Percentiles rank a stretch among this genome's conserved stretches.
These are phyloP conservation scores for Sugiyamaella grinbergsii DNA, from an alignment of 1,139 yeast species.

Conservation along the genomic window DNA sequence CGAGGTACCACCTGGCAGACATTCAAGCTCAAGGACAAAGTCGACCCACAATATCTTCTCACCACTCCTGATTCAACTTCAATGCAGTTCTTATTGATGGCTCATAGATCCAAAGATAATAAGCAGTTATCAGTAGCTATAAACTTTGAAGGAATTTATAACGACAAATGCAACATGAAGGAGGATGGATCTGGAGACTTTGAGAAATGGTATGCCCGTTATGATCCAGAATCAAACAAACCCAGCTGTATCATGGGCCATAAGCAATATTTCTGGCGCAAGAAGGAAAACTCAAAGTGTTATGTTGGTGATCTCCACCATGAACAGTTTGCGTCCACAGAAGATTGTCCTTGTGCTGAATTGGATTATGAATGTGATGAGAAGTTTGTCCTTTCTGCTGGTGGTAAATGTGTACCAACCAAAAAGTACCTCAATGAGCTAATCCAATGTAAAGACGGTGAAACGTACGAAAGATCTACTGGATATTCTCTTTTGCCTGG, in stretches of 20 bases:
- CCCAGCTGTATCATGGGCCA: constrained; percentile 77
- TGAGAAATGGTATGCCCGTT: constrained; percentile 69
- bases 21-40: constrained; percentile 50
- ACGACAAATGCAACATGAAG: constrained; percentile 38
- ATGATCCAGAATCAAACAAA: constrained; percentile 46
- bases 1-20: constrained; percentile 71
- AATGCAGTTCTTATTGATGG: constrained; percentile 58
- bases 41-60: constrained; percentile 52
- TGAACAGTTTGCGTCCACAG: constrained; percentile 59
- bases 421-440: constrained; percentile 29
- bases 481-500: constrained; percentile 51
- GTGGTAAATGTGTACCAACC: constrained; percentile 60
- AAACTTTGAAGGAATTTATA: constrained; percentile 63
- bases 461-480: constrained; percentile 30
- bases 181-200: constrained; percentile 60
- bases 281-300: constrained; percentile 71
- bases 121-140: constrained; percentile 48
- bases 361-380: constrained; percentile 73
- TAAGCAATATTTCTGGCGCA: constrained; percentile 63
- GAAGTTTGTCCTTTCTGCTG: constrained; percentile 52
- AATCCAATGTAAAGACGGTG: constrained; percentile 26
- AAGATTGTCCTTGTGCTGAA: constrained; percentile 65
- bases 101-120: constrained; percentile 42
- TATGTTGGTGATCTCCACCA: constrained; percentile 61
- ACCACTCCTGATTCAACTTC: constrained; percentile 80